Evolutionary conservation across 2,329 filamentous ascomycete genomes (phyloP), one percentile per base, ranked within the genome.

Genomic region (Trichoderma sp.): DNA sequence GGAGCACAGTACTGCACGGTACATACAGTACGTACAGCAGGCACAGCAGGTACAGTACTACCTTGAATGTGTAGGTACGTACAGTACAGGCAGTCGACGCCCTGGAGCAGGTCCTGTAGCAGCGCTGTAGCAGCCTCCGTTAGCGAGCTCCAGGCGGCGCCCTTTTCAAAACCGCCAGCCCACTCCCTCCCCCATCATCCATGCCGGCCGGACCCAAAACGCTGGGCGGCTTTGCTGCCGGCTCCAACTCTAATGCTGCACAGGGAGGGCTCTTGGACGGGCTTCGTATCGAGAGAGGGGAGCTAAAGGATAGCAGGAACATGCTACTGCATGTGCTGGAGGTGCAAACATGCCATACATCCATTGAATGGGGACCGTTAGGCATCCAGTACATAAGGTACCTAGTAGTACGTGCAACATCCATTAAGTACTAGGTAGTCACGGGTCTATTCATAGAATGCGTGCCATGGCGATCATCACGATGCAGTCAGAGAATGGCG

Each of bases 201-300:
- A 22, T 19, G 19, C 22, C 52, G 29, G 34, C 42, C 59, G 10
- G 59, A 63, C 45, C 59, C 64, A 67, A 67, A 67, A 67, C 64
- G 64, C 64, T 67, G 64, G 64, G 42, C 54, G 54, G 61, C 58
- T n/a, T n/a, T 35, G n/a, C 34, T 50, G 42, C 57, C 39, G 39
- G 57, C 37, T n/a, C 42, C 29, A 52, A 61, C 58, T 32, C 22
- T 61, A 50, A 61, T 25, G 57, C 57, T 45, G 25, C 50, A 32
- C 42, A 61, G 25, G 58, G 58, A 10, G 25, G 25, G 5, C 7
- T 29, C 42, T 52, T 52, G 48, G 48, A 17, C n/a, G n/a, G n/a
- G 45, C 45, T 25, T 57, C 53, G 53, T 57, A 57, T 57, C 53
- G 53, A 57, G 19, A 22, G 53, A 17, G 17, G 53, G 27, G 17